Evolutionary conservation across 805 yeast genomes (phyloP).

Genomic region (Priceomyces fermenticarens): DNA sequence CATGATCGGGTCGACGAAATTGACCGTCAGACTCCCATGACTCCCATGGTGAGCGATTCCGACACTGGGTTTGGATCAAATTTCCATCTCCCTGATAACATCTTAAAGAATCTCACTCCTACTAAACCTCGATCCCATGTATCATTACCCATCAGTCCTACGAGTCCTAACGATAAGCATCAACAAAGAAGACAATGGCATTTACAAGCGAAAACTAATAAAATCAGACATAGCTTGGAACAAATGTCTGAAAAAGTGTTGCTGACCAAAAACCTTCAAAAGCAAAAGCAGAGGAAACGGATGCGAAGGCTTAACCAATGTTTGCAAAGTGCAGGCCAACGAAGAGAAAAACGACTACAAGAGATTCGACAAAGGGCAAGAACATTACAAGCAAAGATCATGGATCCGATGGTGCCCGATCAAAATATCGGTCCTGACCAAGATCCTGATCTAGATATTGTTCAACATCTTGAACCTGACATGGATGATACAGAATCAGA

Average conservation of each 20-base stretch:
- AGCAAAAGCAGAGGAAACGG: constrained; percentile 3
- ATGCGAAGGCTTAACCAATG: constrained; percentile 5
- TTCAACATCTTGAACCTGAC: no score
- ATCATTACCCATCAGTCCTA: not conserved
- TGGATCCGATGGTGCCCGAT: not conserved
- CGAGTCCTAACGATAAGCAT: constrained; percentile 1
- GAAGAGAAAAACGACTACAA: constrained; percentile 7
- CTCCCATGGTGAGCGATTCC: not conserved
- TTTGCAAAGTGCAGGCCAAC: constrained; percentile 6
- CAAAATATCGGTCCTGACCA: no score
- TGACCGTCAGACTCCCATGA: constrained; percentile 1
- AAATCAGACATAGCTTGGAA: constrained; percentile 6
- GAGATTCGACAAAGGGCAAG: constrained; percentile 7
- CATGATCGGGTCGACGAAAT: not conserved
- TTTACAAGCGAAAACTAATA: constrained; percentile 5
- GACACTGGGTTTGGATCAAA: not conserved
- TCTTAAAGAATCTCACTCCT: constrained; percentile 9
- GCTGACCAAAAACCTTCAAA: constrained; percentile 3
- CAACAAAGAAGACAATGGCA: constrained; percentile 7
- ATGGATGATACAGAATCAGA: not conserved
- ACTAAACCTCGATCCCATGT: constrained; percentile 1
- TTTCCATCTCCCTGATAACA: constrained; percentile 7
- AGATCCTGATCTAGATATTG: no score
- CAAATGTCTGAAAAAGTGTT: constrained; percentile 7
- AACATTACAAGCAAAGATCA: constrained; percentile 1